Percentiles rank a stretch among this genome's conserved stretches.
These are phyloP conservation scores for Polygonum aviculare DNA, from an alignment of 148 eudicot species.

Conservation along the genomic window DNA sequence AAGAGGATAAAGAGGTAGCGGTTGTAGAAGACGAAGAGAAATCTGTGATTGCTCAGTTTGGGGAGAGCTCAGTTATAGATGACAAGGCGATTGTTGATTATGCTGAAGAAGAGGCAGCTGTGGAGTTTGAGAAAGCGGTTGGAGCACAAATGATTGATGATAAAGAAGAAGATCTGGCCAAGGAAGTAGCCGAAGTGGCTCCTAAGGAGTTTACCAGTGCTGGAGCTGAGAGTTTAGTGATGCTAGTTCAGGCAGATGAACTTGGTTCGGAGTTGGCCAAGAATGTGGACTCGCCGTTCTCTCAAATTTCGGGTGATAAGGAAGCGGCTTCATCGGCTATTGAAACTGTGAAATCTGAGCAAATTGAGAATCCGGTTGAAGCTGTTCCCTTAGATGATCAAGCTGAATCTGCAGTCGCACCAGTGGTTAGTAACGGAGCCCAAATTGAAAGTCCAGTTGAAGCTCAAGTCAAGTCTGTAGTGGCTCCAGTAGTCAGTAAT, in stretches of 20 bases:
- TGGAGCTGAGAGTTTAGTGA: conserved; percentile 9
- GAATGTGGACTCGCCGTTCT: conserved; percentile 12
- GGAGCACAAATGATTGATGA: neutral
- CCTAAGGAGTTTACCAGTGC: conserved; percentile 13
- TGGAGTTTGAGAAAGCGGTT: conserved; percentile 3
- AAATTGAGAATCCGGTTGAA: conserved; percentile 5
- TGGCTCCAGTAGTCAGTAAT: neutral
- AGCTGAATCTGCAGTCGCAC: neutral
- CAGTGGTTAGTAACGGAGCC: neutral
- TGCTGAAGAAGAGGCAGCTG: conserved; percentile 1
- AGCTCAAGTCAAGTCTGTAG: neutral
- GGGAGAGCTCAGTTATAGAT: conserved; percentile 1
- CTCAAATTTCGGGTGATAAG: conserved; percentile 11
- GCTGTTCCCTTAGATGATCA: neutral
- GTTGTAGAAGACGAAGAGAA: conserved; percentile 16
- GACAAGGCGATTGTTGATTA: neutral
- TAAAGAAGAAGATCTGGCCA: conserved; percentile 12
- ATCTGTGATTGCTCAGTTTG: conserved; percentile 9
- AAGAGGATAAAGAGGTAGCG: conserved; percentile 21
- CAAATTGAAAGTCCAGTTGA: conserved; percentile 1
- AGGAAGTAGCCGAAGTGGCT: conserved; percentile 1
- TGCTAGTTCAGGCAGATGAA: neutral
- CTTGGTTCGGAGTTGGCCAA: conserved; percentile 8
- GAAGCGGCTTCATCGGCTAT: neutral
- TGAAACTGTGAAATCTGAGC: neutral